Base-by-base conservation (phyloP, 768 basidiomycete genomes). In the Cystofilobasidium capitatum region DNA sequence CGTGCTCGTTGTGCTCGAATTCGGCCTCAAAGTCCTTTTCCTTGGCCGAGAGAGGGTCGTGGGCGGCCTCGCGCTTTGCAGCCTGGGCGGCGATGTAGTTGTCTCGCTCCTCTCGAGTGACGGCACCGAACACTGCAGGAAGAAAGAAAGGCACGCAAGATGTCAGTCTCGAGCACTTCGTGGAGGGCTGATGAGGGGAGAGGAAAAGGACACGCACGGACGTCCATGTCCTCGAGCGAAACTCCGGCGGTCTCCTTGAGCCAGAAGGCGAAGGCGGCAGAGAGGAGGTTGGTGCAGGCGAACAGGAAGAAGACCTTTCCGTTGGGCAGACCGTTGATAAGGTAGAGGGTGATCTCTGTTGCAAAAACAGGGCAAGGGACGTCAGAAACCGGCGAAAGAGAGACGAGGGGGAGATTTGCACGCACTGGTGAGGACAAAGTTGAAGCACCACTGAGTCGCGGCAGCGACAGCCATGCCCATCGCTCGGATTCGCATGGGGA, bases 381-480 rank as follows among this genome's bases (percentile, higher is more conserved):
- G 33, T 12, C 13, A 17, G 31, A 20, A 14, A 17, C 2, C 7
- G n/a, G 59, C 13, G 24, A 24, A 42, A 3, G 37, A 16, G n/a
- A 33, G 16, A 61, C 17, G 44, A 5, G 44, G 44, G 14, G 4
- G 44, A 45, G 4, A n/a, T 45, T 8, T 5, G 44, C 44, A 4
- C 44, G 17, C 44, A 35, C 42, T 68, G 13, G 60, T 61, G 39
- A 62, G 36, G 1, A 49, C 45, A 26, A 57, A 68, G 61, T 68
- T 68, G 54, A 62, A 68, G 16, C 59, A 60, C 66, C 66, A 68
- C 55, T 68, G 66, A 12, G 59, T 68, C 5, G 66, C 61, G 14
- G 66, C 66, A 7, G 66, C 66, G 17, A 40, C 31, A 16, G 65
- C 39, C 66, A 68, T 68, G 37, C 66, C 66, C 24, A 36, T 47